A percentile compares a stretch with the other conserved stretches of the same genome.
phyloP scores from a whole-genome alignment of 2,329 filamentous ascomycete genomes.

The Arachnopeziza araneosa region DNA sequence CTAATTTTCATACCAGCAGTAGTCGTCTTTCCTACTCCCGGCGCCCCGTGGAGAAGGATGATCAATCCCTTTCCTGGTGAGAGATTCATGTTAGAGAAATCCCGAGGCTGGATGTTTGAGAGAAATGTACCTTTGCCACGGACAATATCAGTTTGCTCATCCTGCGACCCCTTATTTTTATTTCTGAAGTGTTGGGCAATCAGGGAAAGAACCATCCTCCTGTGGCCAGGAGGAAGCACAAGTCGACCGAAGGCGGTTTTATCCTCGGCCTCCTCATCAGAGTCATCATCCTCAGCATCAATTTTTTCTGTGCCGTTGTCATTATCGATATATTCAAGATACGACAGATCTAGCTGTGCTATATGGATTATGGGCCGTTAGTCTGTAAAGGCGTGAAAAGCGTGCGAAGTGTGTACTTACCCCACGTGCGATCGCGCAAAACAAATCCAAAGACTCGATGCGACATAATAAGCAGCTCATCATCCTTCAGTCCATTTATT shows the following conservation, averaged over 20 bases:
- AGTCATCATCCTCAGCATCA: too few species aligned
- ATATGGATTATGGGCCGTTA: too few species aligned
- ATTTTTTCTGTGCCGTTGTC: too few species aligned
- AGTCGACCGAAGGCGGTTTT: background rate
- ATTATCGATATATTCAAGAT: too few species aligned
- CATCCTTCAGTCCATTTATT: background rate
- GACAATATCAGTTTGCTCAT: background rate
- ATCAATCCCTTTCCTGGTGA: conserved; percentile 40
- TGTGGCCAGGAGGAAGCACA: background rate
- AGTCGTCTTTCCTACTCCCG: conserved; percentile 44
- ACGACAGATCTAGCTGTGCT: too few species aligned
- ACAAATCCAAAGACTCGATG: background rate
- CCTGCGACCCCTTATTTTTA: background rate
- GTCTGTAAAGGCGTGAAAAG: too few species aligned
- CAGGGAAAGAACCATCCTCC: background rate
- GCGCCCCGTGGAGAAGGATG: conserved; percentile 41
- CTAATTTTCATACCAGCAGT: conserved; percentile 30
- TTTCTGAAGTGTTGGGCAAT: conserved; percentile 3
- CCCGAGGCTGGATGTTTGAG: background rate
- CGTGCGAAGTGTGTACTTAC: too few species aligned
- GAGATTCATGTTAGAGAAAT: background rate
- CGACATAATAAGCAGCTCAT: background rate
- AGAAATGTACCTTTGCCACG: background rate
- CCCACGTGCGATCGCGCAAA: background rate
- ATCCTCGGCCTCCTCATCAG: too few species aligned